Conservation (phyloP, 306 rosid genomes). For the Echinosophora koreensis region DNA sequence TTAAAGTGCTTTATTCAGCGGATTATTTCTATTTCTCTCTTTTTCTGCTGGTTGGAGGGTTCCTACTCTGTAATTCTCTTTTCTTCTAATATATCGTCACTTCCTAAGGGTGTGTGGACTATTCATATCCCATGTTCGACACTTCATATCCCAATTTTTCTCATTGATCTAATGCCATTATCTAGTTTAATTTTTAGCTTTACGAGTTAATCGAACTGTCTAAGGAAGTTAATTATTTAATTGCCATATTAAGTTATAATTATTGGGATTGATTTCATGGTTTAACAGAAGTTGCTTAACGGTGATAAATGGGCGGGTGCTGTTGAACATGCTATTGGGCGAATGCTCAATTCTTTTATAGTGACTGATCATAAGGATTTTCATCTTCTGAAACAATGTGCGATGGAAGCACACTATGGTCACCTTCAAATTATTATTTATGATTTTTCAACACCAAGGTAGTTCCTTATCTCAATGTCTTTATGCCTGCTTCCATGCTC, state of each 20-base stretch:
- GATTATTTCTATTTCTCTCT: slow-evolving; percentile 3
- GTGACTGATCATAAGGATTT: slow-evolving; percentile 86
- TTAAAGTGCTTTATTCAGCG: background rate
- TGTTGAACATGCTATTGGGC: slow-evolving; percentile 85
- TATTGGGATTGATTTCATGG: slow-evolving; percentile 28
- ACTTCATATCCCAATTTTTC: slow-evolving; percentile 21
- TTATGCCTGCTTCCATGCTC: background rate
- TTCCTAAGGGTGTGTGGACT: background rate
- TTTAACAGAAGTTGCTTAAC: slow-evolving; percentile 72
- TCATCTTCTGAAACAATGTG: slow-evolving; percentile 82
- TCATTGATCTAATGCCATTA: slow-evolving; percentile 22
- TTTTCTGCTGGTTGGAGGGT: background rate
- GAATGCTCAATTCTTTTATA: slow-evolving; percentile 86
- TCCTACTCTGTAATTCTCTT: background rate
- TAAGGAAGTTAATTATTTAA: background rate
- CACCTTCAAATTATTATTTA: slow-evolving; percentile 80
- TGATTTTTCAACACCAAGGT: slow-evolving; percentile 90
- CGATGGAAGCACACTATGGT: slow-evolving; percentile 70
- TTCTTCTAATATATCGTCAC: background rate
- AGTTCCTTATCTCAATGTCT: slow-evolving; percentile 26
- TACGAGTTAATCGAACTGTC: background rate
- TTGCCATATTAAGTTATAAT: background rate
- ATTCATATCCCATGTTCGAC: background rate
- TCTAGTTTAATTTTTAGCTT: slow-evolving; percentile 24
- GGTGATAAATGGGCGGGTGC: slow-evolving; percentile 84